Percentiles rank a stretch among this genome's conserved stretches.
Evolutionary conservation across 495 filamentous ascomycete species (phyloP).

Genomic region (Neurospora sp.): DNA sequence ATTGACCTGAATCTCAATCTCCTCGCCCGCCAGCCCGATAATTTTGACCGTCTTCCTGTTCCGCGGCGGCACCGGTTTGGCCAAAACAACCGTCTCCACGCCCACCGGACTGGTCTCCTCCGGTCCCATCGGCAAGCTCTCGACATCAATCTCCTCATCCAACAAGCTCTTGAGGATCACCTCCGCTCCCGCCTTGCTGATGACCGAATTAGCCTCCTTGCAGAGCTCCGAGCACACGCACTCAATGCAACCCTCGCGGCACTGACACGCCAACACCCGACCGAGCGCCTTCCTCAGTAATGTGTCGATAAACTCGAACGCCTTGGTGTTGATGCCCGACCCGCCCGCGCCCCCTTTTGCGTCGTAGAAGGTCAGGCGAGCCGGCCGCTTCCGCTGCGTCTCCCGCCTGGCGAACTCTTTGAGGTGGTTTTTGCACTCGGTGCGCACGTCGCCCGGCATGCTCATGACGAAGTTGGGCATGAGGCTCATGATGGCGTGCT

Average conservation of each 20-base stretch:
- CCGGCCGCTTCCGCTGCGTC: conserved; percentile 67
- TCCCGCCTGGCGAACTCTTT: conserved; percentile 66
- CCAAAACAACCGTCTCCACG: conserved; percentile 75
- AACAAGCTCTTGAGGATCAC: conserved; percentile 72
- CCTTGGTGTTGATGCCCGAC: conserved; percentile 78
- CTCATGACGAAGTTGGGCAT: conserved; percentile 85
- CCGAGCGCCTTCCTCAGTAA: conserved; percentile 69
- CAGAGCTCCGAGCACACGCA: conserved; percentile 79
- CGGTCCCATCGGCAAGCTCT: conserved; percentile 70
- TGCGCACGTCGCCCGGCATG: conserved; percentile 77
- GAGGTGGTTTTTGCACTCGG: conserved; percentile 74
- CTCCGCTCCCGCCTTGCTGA: conserved; percentile 80
- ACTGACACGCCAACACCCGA: conserved; percentile 59
- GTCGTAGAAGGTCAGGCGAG: conserved; percentile 88
- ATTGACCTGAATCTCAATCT: conserved; percentile 1
- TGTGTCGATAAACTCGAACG: conserved; percentile 82
- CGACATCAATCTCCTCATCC: conserved; percentile 64
- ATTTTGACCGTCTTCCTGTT: conserved; percentile 9
- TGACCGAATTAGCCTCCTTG: conserved; percentile 79
- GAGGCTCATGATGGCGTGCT: conserved; percentile 78
- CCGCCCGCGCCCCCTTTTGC: conserved; percentile 78
- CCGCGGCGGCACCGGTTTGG: conserved; percentile 45
- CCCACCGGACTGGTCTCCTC: conserved; percentile 57
- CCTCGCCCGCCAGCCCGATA: conserved; percentile 12
- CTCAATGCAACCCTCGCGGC: conserved; percentile 74